Percentiles rank a stretch among this genome's conserved stretches.
phyloP scores from a whole-genome alignment of 768 basidiomycete species.

The Dioszegia hungarica region DNA sequence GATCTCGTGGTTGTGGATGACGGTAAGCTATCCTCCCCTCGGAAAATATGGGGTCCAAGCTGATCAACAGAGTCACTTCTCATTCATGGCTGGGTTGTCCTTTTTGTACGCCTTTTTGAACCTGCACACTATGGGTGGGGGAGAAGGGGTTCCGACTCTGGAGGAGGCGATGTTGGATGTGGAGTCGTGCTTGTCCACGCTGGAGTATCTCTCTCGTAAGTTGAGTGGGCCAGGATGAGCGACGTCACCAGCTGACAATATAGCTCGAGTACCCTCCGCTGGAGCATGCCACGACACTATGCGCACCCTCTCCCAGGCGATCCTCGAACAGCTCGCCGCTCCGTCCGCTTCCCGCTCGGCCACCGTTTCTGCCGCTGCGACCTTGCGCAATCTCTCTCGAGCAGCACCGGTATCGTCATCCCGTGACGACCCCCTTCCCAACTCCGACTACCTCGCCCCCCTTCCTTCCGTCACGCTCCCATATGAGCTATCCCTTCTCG shows the following conservation, averaged over 20 bases:
- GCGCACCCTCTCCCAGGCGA: constrained; percentile 26
- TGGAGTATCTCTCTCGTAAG: constrained; percentile 49
- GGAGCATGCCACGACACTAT: constrained; percentile 33
- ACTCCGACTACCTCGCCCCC: constrained; percentile 39
- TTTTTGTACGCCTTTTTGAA: constrained; percentile 50
- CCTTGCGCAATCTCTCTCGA: constrained; percentile 23
- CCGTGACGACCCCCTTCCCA: constrained; percentile 40
- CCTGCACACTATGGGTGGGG: constrained; percentile 47
- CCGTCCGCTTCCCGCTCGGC: constrained; percentile 6
- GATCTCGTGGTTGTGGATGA: constrained; percentile 49
- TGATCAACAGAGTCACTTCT: constrained; percentile 41
- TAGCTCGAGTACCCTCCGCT: constrained; percentile 35
- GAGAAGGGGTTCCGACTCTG: constrained; percentile 40
- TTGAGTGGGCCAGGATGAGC: background rate
- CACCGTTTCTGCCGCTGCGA: constrained; percentile 4
- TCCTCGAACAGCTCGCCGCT: constrained; percentile 23
- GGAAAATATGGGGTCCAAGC: background rate
- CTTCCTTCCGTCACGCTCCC: constrained; percentile 42
- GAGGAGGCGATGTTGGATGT: constrained; percentile 48
- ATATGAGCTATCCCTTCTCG: constrained; percentile 46
- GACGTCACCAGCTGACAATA: background rate
- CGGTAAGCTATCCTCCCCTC: constrained; percentile 25
- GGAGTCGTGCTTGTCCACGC: constrained; percentile 45
- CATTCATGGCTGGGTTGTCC: constrained; percentile 49
- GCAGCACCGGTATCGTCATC: constrained; percentile 40